A percentile compares a stretch with the other conserved stretches of the same genome.
phyloP scores from a whole-genome alignment of 2,329 filamentous ascomycete species.

The Trichoderma brevicompactum region DNA sequence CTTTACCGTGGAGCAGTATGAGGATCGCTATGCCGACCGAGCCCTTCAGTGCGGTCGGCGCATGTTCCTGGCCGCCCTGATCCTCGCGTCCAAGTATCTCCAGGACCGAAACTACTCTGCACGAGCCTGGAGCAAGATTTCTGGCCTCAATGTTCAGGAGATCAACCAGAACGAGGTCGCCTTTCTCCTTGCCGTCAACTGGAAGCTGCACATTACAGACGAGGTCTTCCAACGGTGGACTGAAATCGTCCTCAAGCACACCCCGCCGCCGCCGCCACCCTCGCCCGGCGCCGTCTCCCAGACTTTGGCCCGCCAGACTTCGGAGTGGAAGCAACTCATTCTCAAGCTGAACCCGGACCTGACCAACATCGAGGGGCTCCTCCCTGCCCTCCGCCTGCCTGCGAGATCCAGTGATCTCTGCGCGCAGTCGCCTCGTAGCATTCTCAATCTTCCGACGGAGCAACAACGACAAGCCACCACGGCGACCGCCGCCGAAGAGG shows the following conservation, averaged over 20 bases:
- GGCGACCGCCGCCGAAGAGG: constrained; percentile 40
- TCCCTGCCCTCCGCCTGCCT: constrained; percentile 41
- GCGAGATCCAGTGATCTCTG: constrained; percentile 43
- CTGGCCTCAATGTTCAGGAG: constrained; percentile 87
- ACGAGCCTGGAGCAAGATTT: constrained; percentile 98
- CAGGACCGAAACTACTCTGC: constrained; percentile 98
- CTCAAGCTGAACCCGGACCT: constrained; percentile 60
- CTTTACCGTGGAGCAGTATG: constrained; percentile 83
- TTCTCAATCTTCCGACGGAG: constrained; percentile 46
- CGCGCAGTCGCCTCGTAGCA: constrained; percentile 48
- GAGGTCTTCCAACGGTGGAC: constrained; percentile 91
- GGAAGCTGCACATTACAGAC: constrained; percentile 93
- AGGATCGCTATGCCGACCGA: constrained; percentile 71
- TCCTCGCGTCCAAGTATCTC: constrained; percentile 95
- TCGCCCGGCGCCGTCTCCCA: constrained; percentile 55
- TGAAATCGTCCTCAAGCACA: constrained; percentile 85
- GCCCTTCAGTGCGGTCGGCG: constrained; percentile 93
- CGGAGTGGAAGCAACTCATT: constrained; percentile 64
- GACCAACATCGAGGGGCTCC: constrained; percentile 61
- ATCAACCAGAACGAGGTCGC: constrained; percentile 97
- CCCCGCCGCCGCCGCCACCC: constrained; percentile 68
- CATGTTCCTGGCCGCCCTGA: constrained; percentile 95
- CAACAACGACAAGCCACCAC: constrained; percentile 45
- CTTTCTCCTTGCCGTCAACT: constrained; percentile 87
- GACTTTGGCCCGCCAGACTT: constrained; percentile 51